A percentile compares a stretch with the other conserved stretches of the same genome.
Evolutionary conservation across 1,284 basidiomycete genomes (phyloP).

Genomic region (Phellopilus nigrolimitatus): DNA sequence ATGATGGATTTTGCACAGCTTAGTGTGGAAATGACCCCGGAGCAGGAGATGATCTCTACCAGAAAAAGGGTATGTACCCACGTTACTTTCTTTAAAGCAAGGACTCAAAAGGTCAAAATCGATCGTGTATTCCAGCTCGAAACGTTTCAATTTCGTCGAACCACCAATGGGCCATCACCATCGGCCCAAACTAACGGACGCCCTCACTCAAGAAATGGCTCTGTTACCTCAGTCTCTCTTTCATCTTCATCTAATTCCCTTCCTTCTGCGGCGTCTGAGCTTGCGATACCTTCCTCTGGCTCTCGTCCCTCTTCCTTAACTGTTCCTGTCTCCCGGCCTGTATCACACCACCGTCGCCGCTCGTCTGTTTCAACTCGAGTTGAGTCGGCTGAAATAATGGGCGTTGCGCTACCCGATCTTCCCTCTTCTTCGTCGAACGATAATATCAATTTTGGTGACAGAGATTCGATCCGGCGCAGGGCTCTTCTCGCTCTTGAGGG

Average conservation of each 20-base stretch:
- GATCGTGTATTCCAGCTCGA: constrained; percentile 44
- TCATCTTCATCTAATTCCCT: constrained; percentile 34
- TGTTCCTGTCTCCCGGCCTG: constrained; percentile 49
- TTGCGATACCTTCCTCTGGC: constrained; percentile 28
- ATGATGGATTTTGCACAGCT: constrained; percentile 16
- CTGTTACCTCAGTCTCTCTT: constrained; percentile 33
- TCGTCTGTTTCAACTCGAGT: constrained; percentile 81
- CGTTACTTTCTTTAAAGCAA: constrained; percentile 10
- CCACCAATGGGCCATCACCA: constrained; percentile 28
- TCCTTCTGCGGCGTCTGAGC: constrained; percentile 32
- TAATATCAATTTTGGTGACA: constrained; percentile 64
- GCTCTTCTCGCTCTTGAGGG: constrained; percentile 78
- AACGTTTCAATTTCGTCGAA: constrained; percentile 54
- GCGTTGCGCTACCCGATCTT: constrained; percentile 60
- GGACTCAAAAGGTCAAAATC: not conserved
- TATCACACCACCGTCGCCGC: constrained; percentile 71
- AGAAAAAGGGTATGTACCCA: constrained; percentile 41
- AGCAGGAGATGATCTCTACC: constrained; percentile 35
- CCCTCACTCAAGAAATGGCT: constrained; percentile 67
- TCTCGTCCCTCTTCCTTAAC: constrained; percentile 28
- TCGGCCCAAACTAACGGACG: constrained; percentile 44
- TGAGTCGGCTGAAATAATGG: constrained; percentile 83
- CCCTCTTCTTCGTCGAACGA: constrained; percentile 52
- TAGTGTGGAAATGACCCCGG: constrained; percentile 13
- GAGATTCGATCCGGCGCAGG: constrained; percentile 70